These are phyloP conservation scores for Dissophora ornata DNA, from an alignment of 192 early-diverging fungal genomes.

Conservation along the genomic window DNA sequence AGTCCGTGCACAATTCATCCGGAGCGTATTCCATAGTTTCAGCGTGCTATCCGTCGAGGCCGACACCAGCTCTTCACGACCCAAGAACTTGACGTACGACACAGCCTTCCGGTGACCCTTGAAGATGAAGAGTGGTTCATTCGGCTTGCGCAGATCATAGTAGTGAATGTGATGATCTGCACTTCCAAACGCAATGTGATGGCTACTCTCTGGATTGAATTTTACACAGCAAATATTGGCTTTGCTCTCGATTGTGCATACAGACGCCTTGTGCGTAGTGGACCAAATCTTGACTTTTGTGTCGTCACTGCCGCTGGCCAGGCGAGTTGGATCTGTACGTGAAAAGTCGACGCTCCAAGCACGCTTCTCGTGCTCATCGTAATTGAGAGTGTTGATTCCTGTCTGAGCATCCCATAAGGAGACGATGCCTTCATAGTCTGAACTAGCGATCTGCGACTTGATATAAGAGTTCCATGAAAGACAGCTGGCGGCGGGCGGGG, in stretches of 20 bases:
- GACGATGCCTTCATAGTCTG: slow-evolving; percentile 94
- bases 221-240: slow-evolving; percentile 95
- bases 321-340: slow-evolving; percentile 75
- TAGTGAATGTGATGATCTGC: slow-evolving; percentile 94
- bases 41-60: slow-evolving; percentile 95
- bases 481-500: slow-evolving; percentile 66
- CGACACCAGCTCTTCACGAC: slow-evolving; percentile 83
- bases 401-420: slow-evolving; percentile 87
- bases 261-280: slow-evolving; percentile 74
- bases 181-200: slow-evolving; percentile 89
- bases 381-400: slow-evolving; percentile 68
- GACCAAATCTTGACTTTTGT: slow-evolving; percentile 91
- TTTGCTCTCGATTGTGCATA: slow-evolving; percentile 83
- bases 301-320: slow-evolving; percentile 95
- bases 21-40: slow-evolving; percentile 80
- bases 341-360: slow-evolving; percentile 94
- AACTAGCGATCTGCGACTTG: slow-evolving; percentile 85
- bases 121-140: slow-evolving; percentile 76
- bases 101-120: slow-evolving; percentile 93
- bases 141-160: slow-evolving; percentile 86
- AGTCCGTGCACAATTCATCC: slow-evolving; percentile 68
- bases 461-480: slow-evolving; percentile 91
- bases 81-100: slow-evolving; percentile 91
- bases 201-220: slow-evolving; percentile 81
- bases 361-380: slow-evolving; percentile 93